A percentile compares a stretch with the other conserved stretches of the same genome.
These are phyloP conservation scores for Claviceps maximensis DNA, from an alignment of 2,329 filamentous ascomycete species.

Conservation along the genomic window DNA sequence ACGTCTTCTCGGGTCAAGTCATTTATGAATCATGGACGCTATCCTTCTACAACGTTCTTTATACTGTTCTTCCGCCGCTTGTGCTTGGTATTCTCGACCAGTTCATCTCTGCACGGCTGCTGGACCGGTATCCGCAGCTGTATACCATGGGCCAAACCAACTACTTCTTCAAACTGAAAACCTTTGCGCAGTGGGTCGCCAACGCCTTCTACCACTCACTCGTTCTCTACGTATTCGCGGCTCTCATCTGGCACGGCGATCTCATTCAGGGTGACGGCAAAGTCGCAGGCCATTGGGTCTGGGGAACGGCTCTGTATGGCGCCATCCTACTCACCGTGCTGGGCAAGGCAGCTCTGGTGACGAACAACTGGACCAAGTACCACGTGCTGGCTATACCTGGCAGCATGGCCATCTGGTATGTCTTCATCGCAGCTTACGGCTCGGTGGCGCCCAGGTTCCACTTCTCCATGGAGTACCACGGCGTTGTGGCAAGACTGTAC, in stretches of 20 bases:
- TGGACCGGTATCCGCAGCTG: slow-evolving; percentile 92
- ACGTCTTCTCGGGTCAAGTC: slow-evolving; percentile 91
- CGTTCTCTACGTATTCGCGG: slow-evolving; percentile 74
- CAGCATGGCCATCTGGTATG: slow-evolving; percentile 81
- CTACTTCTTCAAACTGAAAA: slow-evolving; percentile 82
- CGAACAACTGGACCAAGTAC: slow-evolving; percentile 98
- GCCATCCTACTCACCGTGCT: slow-evolving; percentile 87
- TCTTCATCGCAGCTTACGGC: slow-evolving; percentile 78
- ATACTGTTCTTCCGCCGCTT: slow-evolving; percentile 85
- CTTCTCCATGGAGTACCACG: slow-evolving; percentile 74
- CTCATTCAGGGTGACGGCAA: slow-evolving; percentile 66
- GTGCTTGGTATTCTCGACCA: slow-evolving; percentile 95
- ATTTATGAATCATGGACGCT: slow-evolving; percentile 99
- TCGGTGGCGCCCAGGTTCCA: slow-evolving; percentile 70
- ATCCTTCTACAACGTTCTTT: slow-evolving; percentile 99
- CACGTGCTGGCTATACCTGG: slow-evolving; percentile 91
- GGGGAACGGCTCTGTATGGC: slow-evolving; percentile 91
- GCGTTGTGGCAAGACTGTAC: slow-evolving; percentile 71
- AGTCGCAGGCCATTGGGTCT: slow-evolving; percentile 89
- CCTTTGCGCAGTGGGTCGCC: slow-evolving; percentile 82
- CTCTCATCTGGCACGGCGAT: slow-evolving; percentile 73
- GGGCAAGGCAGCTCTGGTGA: slow-evolving; percentile 86
- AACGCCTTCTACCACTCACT: slow-evolving; percentile 96
- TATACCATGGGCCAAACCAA: slow-evolving; percentile 90
- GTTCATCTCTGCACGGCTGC: slow-evolving; percentile 83